Evolutionary conservation across 768 basidiomycete species (phyloP), one percentile per base, ranked within the genome.

Genomic region (Lyophyllum shimeji): DNA sequence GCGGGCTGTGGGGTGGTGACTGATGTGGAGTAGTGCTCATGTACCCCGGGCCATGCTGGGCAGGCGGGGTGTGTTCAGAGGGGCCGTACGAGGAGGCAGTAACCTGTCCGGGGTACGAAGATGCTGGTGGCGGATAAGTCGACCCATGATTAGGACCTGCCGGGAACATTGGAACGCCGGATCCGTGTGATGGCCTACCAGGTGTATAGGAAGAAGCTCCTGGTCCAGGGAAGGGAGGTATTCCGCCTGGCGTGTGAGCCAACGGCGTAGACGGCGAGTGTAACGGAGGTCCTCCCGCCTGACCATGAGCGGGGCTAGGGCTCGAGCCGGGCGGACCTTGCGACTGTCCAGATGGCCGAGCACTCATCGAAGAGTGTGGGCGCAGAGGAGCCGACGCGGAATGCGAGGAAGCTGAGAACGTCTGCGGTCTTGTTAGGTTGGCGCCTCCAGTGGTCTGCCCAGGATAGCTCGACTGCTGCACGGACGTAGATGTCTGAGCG

Each of bases 341-440:
- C 20, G 40, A 40, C 18, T 44, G 48, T 40, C 54, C 53, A 20
- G 39, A 18, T 11, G 60, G 51, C 21, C 49, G 50, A 31, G 45
- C 39, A 43, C 49, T 58, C 46, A 60, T 33, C 13, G 63, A 63
- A 2, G 69, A 61, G 49, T 61, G 66, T 7, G 72, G 71, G 33
- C 66, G 66, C 48, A 69, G 59, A 42, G 61, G 42, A 46, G 55
- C 23, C 15, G 60, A n/a, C 18, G 49, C 24, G 12, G 60, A 24
- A 58, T 60, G 59, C 47, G 53, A 51, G 50, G 62, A 65, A 23
- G 63, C 63, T 27, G 64, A 58, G 40, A 66, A 67, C n/a, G 73
- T 66, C 31, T 73, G 61, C 7, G 73, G 73, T 42, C 71, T 66
- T 18, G 64, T 55, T 43, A 73, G 48, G 64, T 74, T 73, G 27